Conservation (phyloP, 2,329 filamentous ascomycete species). For the Ophiobolus disseminans region DNA sequence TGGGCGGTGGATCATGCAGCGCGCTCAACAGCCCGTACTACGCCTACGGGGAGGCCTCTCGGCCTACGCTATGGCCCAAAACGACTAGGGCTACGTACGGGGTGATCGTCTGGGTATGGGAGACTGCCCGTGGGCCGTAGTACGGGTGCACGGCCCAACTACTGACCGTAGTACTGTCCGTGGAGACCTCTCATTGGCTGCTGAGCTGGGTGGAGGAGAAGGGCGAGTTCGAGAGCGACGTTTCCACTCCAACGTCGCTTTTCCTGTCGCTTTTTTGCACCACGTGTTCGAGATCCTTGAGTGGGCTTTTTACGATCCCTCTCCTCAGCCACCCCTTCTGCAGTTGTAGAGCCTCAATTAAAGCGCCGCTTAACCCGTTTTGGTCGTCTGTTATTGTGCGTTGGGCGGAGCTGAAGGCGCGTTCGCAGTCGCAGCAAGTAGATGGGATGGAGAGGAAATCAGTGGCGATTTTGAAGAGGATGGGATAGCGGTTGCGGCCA, state of each 20-base stretch:
- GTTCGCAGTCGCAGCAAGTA: slow-evolving; percentile 10
- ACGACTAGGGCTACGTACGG: no score
- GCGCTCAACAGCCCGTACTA: no score
- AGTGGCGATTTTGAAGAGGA: slow-evolving; percentile 11
- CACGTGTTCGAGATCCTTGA: not conserved
- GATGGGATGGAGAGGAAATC: slow-evolving; percentile 3
- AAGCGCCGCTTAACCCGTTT: not conserved
- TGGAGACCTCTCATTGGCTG: no score
- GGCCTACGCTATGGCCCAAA: no score
- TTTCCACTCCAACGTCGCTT: not conserved
- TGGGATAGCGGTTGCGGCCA: slow-evolving; percentile 5
- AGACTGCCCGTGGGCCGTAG: no score
- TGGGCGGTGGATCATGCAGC: no score
- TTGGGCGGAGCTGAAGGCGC: slow-evolving; percentile 5
- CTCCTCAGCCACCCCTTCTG: slow-evolving; percentile 2
- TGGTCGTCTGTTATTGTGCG: slow-evolving; percentile 6
- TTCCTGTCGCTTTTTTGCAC: not conserved
- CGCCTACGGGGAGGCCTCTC: no score
- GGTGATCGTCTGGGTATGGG: no score
- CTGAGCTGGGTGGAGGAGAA: no score
- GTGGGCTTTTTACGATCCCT: not conserved
- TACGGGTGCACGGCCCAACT: no score
- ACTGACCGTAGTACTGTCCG: no score
- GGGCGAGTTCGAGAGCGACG: no score
- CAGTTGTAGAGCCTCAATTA: slow-evolving; percentile 5